Evolutionary conservation across 805 yeast genomes (phyloP).

Genomic region (Candida coquimbonensis): DNA sequence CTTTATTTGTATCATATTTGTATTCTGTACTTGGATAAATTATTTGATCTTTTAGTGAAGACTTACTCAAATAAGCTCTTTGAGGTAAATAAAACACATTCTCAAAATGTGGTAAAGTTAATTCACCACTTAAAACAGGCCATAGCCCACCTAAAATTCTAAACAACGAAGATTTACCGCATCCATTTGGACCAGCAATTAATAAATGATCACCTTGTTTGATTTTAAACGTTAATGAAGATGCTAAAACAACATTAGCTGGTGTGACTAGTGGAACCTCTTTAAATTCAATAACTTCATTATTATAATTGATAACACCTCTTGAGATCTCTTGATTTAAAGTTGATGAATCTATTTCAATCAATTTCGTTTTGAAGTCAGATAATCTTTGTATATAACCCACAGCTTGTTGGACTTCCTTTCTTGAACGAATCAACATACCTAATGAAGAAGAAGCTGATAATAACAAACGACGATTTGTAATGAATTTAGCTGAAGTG

Average conservation of each 20-base stretch:
- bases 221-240: constrained; percentile 60
- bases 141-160: constrained; percentile 89
- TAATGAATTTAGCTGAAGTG: constrained; percentile 77
- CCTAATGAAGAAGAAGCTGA: constrained; percentile 87
- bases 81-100: constrained; percentile 88
- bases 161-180: constrained; percentile 90
- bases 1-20: constrained; percentile 35
- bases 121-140: constrained; percentile 60
- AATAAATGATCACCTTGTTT: constrained; percentile 78
- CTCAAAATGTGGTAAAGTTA: constrained; percentile 57
- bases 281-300: constrained; percentile 59
- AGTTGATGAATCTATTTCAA: constrained; percentile 33
- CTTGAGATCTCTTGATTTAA: constrained; percentile 17
- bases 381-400: constrained; percentile 77
- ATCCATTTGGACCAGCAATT: constrained; percentile 94
- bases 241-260: constrained; percentile 63
- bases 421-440: constrained; percentile 76
- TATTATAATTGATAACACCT: constrained; percentile 36
- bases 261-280: constrained; percentile 84
- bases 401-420: constrained; percentile 71
- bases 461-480: constrained; percentile 76
- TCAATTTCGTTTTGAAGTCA: constrained; percentile 59
- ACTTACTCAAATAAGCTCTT: constrained; percentile 68
- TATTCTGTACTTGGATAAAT: constrained; percentile 80
- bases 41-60: constrained; percentile 75